A percentile compares a stretch with the other conserved stretches of the same genome.
Conservation (phyloP, 805 yeast species). For the Brettanomyces naardenensis region DNA sequence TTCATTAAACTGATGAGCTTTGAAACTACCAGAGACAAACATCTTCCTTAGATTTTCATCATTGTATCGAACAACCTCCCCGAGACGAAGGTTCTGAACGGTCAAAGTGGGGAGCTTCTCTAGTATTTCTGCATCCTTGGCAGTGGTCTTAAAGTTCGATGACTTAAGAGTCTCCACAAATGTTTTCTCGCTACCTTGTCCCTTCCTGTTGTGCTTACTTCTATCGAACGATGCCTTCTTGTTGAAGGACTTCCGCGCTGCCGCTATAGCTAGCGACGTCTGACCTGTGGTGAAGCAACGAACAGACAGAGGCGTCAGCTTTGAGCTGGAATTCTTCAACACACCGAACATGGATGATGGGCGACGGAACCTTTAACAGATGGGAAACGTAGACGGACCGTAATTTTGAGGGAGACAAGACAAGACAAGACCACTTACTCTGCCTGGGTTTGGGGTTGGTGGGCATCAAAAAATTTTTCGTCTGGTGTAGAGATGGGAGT, state of each 20-base stretch:
- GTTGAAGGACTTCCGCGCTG: slow-evolving; percentile 23
- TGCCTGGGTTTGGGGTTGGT: too few relatives aligned
- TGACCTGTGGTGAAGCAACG: slow-evolving; percentile 11
- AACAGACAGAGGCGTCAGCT: too few relatives aligned
- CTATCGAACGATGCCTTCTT: slow-evolving; percentile 18
- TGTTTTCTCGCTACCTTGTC: slow-evolving; percentile 25
- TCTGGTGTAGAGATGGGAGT: too few relatives aligned
- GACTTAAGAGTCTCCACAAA: slow-evolving; percentile 19
- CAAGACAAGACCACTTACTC: too few relatives aligned
- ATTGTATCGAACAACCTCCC: slow-evolving; percentile 34
- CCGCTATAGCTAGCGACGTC: slow-evolving; percentile 15
- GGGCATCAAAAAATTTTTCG: too few relatives aligned
- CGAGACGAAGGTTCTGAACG: slow-evolving; percentile 9
- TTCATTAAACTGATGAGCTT: slow-evolving; percentile 62
- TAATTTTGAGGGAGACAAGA: too few relatives aligned
- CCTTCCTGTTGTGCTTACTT: slow-evolving; percentile 21
- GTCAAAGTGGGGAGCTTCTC: slow-evolving; percentile 13
- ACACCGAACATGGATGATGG: too few relatives aligned
- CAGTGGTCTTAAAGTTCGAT: slow-evolving; percentile 18
- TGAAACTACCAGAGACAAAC: slow-evolving; percentile 52
- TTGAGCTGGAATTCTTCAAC: too few relatives aligned
- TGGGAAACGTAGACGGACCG: not conserved
- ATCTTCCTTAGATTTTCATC: slow-evolving; percentile 34
- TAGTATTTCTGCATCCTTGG: slow-evolving; percentile 14
- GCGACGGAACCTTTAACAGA: too few relatives aligned